phyloP scores from a whole-genome alignment of 495 filamentous ascomycete species.

The Rhizodiscina lignyota region DNA sequence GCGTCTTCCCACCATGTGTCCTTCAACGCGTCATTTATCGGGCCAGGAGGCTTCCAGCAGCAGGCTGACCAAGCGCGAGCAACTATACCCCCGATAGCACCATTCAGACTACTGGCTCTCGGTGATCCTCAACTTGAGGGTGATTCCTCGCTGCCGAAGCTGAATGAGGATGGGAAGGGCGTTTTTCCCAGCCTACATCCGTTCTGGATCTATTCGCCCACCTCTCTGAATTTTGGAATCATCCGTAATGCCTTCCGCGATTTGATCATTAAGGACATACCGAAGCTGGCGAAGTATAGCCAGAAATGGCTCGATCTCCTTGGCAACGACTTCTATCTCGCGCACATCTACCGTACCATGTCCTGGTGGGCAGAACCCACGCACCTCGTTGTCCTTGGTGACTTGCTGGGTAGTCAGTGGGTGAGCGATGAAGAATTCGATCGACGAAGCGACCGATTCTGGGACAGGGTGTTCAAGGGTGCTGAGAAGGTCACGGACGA shows the following conservation, averaged over 20 bases:
- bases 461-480: conserved; percentile 61
- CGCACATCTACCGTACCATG: conserved; percentile 78
- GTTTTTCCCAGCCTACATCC: conserved; percentile 39
- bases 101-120: conserved; percentile 77
- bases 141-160: conserved; percentile 59
- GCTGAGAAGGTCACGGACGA: conserved; percentile 36
- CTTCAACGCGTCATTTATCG: too few relatives aligned
- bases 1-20: neutral
- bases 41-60: conserved; percentile 12
- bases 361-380: conserved; percentile 69
- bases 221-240: conserved; percentile 4
- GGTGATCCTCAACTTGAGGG: conserved; percentile 94
- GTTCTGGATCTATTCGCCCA: conserved; percentile 31
- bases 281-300: conserved; percentile 37
- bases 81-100: conserved; percentile 27
- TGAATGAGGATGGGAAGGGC: conserved; percentile 27
- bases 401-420: conserved; percentile 95
- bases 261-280: conserved; percentile 44
- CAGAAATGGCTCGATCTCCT: conserved; percentile 74
- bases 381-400: conserved; percentile 78
- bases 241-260: conserved; percentile 28
- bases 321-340: conserved; percentile 90
- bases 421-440: conserved; percentile 71
- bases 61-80: conserved; percentile 2
- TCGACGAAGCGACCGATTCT: conserved; percentile 53